A percentile compares a stretch with the other conserved stretches of the same genome.
These are phyloP conservation scores for Moniliophthora roreri DNA, from an alignment of 1,284 basidiomycete genomes.

Conservation along the genomic window DNA sequence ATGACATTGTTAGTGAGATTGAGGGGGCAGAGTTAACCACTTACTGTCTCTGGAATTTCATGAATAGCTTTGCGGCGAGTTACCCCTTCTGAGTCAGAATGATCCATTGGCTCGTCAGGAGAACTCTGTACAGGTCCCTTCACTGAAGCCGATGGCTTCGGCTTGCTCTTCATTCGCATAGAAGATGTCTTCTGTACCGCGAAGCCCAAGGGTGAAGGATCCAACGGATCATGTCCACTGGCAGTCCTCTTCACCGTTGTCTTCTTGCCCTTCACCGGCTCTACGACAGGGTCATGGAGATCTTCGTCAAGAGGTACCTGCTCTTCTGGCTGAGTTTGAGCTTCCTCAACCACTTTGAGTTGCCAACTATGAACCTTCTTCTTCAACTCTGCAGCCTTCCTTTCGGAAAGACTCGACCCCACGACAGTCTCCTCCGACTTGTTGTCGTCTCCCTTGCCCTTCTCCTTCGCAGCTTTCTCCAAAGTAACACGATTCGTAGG, in stretches of 20 bases:
- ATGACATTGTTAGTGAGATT: neutral
- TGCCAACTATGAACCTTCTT: conserved; percentile 2
- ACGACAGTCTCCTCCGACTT: neutral
- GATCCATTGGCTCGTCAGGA: too few relatives aligned
- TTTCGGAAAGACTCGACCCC: neutral
- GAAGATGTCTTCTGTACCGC: neutral
- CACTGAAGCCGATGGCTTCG: neutral
- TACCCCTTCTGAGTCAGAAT: neutral
- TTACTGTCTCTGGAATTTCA: neutral
- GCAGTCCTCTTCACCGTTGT: neutral
- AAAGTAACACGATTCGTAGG: too few relatives aligned
- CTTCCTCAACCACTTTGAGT: neutral
- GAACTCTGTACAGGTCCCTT: neutral
- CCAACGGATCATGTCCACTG: neutral
- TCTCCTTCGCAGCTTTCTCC: neutral
- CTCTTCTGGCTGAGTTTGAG: neutral
- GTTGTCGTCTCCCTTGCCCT: neutral
- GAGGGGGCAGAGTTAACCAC: neutral
- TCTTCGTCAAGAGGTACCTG: too few relatives aligned
- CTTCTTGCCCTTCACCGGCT: neutral
- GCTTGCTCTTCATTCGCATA: neutral
- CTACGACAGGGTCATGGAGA: too few relatives aligned
- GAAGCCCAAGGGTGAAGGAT: neutral
- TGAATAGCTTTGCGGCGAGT: neutral
- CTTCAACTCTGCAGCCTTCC: neutral